phyloP scores from a whole-genome alignment of 2,329 filamentous ascomycete genomes.

The Trichoderma breve region DNA sequence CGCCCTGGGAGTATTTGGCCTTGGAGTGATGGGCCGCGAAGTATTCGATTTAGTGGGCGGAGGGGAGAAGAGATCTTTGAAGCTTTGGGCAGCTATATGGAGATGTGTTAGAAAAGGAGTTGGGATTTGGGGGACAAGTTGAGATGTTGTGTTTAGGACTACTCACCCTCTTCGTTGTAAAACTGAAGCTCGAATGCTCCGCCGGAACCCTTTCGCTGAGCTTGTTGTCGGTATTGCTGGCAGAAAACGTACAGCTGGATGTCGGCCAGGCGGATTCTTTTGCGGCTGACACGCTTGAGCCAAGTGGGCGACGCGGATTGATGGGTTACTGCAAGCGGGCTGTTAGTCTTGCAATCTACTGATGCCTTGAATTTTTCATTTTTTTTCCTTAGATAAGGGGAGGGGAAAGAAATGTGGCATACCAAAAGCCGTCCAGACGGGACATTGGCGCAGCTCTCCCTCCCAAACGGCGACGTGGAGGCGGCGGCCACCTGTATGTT shows the following conservation, averaged over 20 bases:
- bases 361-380: background rate
- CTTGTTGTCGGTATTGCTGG: conserved; percentile 51
- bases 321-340: conserved; percentile 46
- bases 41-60: background rate
- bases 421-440: conserved; percentile 65
- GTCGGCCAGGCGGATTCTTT: conserved; percentile 52
- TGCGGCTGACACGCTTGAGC: conserved; percentile 48
- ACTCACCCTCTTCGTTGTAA: conserved; percentile 40
- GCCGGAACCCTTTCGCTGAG: conserved; percentile 48
- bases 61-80: conserved; percentile 42
- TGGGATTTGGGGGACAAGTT: too few relatives aligned
- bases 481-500: conserved; percentile 46
- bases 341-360: background rate
- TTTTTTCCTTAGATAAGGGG: background rate
- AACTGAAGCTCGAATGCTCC: conserved; percentile 55
- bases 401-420: conserved; percentile 24
- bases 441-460: conserved; percentile 53
- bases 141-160: background rate
- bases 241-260: conserved; percentile 60
- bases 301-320: conserved; percentile 49
- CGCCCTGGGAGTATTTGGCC: background rate
- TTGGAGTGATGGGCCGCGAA: conserved; percentile 14
- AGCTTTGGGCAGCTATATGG: conserved; percentile 36
- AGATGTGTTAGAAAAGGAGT: background rate
- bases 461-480: conserved; percentile 57